phyloP scores from a whole-genome alignment of 768 basidiomycete genomes.

The Mycena rosella region DNA sequence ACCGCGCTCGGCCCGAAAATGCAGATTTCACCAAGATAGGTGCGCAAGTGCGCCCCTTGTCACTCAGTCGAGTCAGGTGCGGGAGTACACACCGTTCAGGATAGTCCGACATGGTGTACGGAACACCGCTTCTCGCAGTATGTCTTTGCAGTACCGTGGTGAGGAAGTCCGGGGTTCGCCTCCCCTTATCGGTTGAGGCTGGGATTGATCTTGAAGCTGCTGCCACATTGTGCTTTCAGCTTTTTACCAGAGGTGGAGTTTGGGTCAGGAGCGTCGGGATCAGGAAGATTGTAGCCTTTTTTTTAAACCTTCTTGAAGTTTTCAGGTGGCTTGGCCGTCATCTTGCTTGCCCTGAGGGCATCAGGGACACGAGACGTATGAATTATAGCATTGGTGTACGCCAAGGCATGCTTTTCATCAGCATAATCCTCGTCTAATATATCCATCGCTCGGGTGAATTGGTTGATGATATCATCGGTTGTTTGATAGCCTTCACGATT shows the following conservation, averaged over 20 bases:
- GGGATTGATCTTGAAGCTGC: neutral
- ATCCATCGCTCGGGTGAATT: constrained; percentile 27
- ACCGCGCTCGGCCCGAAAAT: too few relatives aligned
- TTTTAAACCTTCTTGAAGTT: neutral
- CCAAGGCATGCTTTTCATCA: constrained; percentile 38
- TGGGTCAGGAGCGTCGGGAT: neutral
- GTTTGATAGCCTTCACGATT: neutral
- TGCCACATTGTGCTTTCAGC: neutral
- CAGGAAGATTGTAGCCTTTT: neutral
- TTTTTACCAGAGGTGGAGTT: neutral
- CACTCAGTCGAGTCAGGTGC: too few relatives aligned
- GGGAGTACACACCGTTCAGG: too few relatives aligned
- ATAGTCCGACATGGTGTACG: too few relatives aligned
- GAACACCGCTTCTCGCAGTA: too few relatives aligned
- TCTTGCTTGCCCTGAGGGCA: constrained; percentile 39
- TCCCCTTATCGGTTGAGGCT: too few relatives aligned
- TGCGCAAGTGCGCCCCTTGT: too few relatives aligned
- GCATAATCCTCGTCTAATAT: constrained; percentile 34
- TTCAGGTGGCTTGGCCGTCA: constrained; percentile 32
- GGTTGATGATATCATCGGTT: neutral
- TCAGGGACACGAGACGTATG: constrained; percentile 40
- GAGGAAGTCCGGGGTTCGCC: too few relatives aligned
- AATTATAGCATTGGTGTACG: constrained; percentile 43
- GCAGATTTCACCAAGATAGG: too few relatives aligned
- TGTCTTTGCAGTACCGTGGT: too few relatives aligned